Conservation (phyloP, 192 early-diverging fungal species). For the Glomus cerebriforme region DNA sequence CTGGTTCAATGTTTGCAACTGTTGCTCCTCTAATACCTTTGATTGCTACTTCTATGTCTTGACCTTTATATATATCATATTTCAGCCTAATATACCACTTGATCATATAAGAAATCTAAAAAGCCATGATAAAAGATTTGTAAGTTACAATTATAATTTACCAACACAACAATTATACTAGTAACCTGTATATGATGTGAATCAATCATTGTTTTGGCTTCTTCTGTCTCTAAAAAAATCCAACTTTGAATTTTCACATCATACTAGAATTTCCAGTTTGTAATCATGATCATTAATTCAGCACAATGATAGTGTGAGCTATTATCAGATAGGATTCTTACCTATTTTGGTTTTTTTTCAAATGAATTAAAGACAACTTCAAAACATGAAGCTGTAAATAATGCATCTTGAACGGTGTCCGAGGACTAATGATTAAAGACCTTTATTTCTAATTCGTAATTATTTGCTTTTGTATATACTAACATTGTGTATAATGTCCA, state of each 20-base stretch:
- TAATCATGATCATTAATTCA: neutral
- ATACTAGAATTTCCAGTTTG: neutral
- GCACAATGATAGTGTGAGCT: neutral
- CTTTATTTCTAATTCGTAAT: neutral
- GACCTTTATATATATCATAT: neutral
- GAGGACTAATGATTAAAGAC: neutral
- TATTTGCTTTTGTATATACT: neutral
- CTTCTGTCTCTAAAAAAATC: conserved; percentile 9
- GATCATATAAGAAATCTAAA: neutral
- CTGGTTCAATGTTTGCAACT: neutral
- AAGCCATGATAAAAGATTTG: neutral
- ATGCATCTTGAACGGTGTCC: conserved; percentile 1
- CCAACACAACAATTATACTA: too few species aligned
- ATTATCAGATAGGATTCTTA: neutral
- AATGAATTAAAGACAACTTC: neutral
- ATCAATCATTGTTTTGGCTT: conserved; percentile 1
- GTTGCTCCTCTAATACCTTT: neutral
- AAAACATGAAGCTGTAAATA: neutral
- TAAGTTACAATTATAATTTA: neutral
- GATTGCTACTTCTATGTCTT: neutral
- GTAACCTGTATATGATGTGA: neutral
- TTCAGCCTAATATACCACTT: neutral
- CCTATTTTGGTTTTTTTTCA: neutral
- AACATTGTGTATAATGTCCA: neutral
- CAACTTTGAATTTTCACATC: neutral